Evolutionary conservation across 1,139 yeast genomes (phyloP).

Genomic region (Hyphopichia wangnamkhiaoensis): DNA sequence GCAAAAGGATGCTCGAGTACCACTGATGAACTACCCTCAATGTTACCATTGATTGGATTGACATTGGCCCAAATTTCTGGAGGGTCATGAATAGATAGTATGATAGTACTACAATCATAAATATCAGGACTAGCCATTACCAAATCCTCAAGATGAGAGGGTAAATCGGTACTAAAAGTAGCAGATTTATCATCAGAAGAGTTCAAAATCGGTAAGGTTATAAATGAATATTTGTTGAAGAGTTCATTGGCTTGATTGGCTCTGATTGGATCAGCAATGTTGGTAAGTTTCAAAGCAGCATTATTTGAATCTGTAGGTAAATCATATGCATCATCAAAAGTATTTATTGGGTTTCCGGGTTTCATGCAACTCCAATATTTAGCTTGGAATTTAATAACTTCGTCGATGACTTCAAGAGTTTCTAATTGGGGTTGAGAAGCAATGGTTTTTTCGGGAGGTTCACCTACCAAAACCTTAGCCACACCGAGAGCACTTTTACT

Average conservation of each 20-base stretch:
- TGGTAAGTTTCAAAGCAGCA: constrained; percentile 41
- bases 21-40: constrained; percentile 72
- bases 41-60: constrained; percentile 76
- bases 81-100: constrained; percentile 84
- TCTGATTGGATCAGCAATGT: constrained; percentile 71
- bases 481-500: constrained; percentile 91
- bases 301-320: constrained; percentile 23
- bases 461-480: constrained; percentile 88
- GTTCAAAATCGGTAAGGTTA: constrained; percentile 64
- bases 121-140: constrained; percentile 77
- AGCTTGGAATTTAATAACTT: constrained; percentile 78
- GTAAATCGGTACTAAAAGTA: constrained; percentile 44
- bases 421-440: constrained; percentile 67
- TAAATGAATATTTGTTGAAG: constrained; percentile 57
- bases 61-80: constrained; percentile 91
- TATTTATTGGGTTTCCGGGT: constrained; percentile 55
- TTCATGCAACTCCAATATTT: constrained; percentile 85
- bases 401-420: constrained; percentile 83
- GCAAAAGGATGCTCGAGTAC: constrained; percentile 50
- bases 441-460: constrained; percentile 82
- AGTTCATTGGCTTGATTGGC: constrained; percentile 64
- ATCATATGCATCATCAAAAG: constrained; percentile 45
- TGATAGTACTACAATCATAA: constrained; percentile 59
- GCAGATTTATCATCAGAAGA: constrained; percentile 25
- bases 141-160: constrained; percentile 61